A percentile compares a stretch with the other conserved stretches of the same genome.
Conservation (phyloP, 2,329 filamentous ascomycete species). For the Cordyceps farinosa region DNA sequence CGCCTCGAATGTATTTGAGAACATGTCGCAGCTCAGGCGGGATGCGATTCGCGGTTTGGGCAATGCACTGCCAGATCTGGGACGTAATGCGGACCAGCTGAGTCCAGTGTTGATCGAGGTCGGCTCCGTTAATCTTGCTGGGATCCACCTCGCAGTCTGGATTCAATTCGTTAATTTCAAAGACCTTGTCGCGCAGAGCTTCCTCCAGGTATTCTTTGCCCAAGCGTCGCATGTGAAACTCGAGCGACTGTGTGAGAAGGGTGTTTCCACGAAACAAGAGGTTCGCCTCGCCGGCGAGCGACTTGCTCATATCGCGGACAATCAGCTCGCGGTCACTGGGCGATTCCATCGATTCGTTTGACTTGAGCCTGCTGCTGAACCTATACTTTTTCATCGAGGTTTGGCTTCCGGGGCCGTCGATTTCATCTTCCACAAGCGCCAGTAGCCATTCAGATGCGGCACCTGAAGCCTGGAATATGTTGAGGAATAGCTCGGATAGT, state of each 20-base stretch:
- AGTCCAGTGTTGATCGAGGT: constrained; percentile 80
- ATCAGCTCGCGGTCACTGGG: constrained; percentile 65
- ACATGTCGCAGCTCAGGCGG: constrained; percentile 80
- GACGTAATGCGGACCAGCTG: constrained; percentile 72
- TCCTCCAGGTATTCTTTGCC: constrained; percentile 92
- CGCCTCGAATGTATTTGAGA: constrained; percentile 85
- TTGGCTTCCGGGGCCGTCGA: constrained; percentile 86
- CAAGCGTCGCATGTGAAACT: constrained; percentile 91
- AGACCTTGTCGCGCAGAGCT: constrained; percentile 77
- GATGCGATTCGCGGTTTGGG: constrained; percentile 67
- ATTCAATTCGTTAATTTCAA: constrained; percentile 85
- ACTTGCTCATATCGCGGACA: constrained; percentile 74
- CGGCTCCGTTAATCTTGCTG: constrained; percentile 67
- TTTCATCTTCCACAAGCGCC: constrained; percentile 91
- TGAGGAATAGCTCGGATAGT: constrained; percentile 82
- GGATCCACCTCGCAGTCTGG: constrained; percentile 95
- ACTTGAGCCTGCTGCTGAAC: constrained; percentile 67
- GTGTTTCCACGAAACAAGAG: constrained; percentile 94
- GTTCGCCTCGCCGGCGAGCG: constrained; percentile 83
- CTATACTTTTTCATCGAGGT: constrained; percentile 69
- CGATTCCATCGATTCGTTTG: constrained; percentile 64
- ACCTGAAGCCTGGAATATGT: constrained; percentile 93
- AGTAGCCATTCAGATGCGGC: constrained; percentile 85
- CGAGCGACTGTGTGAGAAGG: constrained; percentile 84
- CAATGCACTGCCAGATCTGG: constrained; percentile 81